Evolutionary conservation across 2,329 filamentous ascomycete species (phyloP), one percentile per base, ranked within the genome.

Genomic region (Cladosporium sp.): DNA sequence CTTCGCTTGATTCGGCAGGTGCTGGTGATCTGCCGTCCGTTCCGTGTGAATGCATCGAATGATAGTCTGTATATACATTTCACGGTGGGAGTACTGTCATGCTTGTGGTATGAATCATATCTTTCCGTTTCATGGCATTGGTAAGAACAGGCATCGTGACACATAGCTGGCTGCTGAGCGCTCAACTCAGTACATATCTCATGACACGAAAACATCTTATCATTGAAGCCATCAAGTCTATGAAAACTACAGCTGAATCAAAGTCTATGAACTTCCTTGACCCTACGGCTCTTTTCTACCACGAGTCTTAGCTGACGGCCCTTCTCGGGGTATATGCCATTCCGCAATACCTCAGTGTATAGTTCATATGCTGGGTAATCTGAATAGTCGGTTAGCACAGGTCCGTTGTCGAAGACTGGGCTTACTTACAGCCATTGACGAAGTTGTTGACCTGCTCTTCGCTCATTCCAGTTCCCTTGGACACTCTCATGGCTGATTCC

Each of bases 401-500:
- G 17, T 8, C 8, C 19, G 4, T 8, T 27, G 9, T 7, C 40
- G 3, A 27, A 48, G 11, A n/a, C 2, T 37, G 8, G 42, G 11
- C 24, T 32, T 53, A 68, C 76, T 56, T 64, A 80, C 76, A 83
- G 56, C 82, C 82, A 64, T 85, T 79, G 13, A 88, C 87, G 67
- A 96, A 96, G 41, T 78, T 74, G 51, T 82, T 75, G 38, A 96
- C 88, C 66, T 92, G 80, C 50, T 89, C 85, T 58, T 88, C 84
- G 1, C 82, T 86, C 91, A 96, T 96, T 24, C 89, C 90, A 0
- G 76, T 78, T 1, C 87, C 89, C 57, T 80, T 86, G 18, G 76
- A 70, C 7, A 73, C 73, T 19, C 86, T 80, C 60, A 96, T 74
- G 52, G 79, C 79, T 42, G 79, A 78, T 70, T 96, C 90, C 70